phyloP scores from a whole-genome alignment of 129 eudicot species.

The Oenanthe sinensis region DNA sequence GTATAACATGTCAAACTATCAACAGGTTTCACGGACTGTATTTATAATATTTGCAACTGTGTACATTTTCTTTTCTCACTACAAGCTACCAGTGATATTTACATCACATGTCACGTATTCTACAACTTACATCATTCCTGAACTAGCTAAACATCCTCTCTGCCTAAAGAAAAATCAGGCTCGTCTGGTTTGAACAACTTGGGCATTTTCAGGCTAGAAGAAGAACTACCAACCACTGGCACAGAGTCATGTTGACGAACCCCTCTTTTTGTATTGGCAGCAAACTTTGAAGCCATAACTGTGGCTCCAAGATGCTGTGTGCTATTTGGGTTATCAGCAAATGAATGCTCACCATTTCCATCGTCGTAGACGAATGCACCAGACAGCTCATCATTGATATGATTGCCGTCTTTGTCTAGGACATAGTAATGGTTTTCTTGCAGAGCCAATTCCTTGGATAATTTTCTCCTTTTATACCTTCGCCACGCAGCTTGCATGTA shows the following conservation, averaged over 20 bases:
- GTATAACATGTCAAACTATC: neutral
- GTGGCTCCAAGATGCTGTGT: constrained; percentile 4
- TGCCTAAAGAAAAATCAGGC: constrained; percentile 50
- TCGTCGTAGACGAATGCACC: constrained; percentile 22
- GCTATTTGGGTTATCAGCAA: neutral
- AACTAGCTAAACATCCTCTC: constrained; percentile 15
- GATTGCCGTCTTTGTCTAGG: constrained; percentile 1
- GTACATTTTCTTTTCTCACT: neutral
- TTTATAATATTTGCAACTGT: neutral
- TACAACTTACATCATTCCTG: neutral
- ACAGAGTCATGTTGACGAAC: constrained; percentile 22
- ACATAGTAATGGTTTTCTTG: constrained; percentile 34
- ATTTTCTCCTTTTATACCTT: constrained; percentile 44
- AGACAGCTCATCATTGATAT: constrained; percentile 4
- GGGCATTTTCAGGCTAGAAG: constrained; percentile 69
- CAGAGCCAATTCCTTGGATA: constrained; percentile 53
- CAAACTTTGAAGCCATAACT: constrained; percentile 4
- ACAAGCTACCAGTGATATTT: neutral
- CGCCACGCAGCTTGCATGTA: constrained; percentile 76
- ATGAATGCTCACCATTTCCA: constrained; percentile 14
- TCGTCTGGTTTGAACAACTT: constrained; percentile 77
- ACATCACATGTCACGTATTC: constrained; percentile 8
- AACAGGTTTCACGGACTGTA: neutral
- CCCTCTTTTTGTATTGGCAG: constrained; percentile 25
- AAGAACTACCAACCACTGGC: constrained; percentile 24